phyloP scores from a whole-genome alignment of 176 grass and related monocot genomes.

The Dendrocalamus sinicus region DNA sequence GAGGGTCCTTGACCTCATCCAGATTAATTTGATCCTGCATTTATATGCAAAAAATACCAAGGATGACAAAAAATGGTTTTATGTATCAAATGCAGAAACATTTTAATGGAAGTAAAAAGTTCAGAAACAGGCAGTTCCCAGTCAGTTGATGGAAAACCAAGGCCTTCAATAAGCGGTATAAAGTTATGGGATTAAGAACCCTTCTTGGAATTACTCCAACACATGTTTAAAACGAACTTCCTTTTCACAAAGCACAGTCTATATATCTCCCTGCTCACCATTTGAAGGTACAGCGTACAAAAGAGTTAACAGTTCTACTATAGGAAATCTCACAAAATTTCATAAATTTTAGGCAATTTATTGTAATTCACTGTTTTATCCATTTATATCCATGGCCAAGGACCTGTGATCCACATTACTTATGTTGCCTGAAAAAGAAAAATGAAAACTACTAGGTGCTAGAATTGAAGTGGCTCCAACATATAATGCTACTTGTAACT shows the following conservation, averaged over 20 bases:
- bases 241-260: neutral
- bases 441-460: slow-evolving; percentile 13
- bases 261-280: neutral
- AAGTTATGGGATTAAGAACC: slow-evolving; percentile 9
- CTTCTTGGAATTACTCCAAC: neutral
- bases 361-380: slow-evolving; percentile 3
- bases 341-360: neutral
- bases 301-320: neutral
- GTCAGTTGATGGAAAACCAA: neutral
- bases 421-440: slow-evolving; percentile 1
- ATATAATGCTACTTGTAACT: neutral
- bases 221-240: slow-evolving; percentile 14
- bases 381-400: neutral
- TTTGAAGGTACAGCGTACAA: neutral
- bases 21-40: slow-evolving; percentile 92
- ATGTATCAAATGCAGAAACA: slow-evolving; percentile 31
- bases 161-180: slow-evolving; percentile 15
- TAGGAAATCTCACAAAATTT: slow-evolving; percentile 13
- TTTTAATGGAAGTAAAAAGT: slow-evolving; percentile 7
- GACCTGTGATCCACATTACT: neutral
- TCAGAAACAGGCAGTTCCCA: neutral
- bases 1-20: slow-evolving; percentile 79
- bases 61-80: neutral
- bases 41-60: slow-evolving; percentile 31
- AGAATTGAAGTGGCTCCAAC: neutral